phyloP scores from a whole-genome alignment of 1,284 basidiomycete species.

The Stygiomarasmius scandens region DNA sequence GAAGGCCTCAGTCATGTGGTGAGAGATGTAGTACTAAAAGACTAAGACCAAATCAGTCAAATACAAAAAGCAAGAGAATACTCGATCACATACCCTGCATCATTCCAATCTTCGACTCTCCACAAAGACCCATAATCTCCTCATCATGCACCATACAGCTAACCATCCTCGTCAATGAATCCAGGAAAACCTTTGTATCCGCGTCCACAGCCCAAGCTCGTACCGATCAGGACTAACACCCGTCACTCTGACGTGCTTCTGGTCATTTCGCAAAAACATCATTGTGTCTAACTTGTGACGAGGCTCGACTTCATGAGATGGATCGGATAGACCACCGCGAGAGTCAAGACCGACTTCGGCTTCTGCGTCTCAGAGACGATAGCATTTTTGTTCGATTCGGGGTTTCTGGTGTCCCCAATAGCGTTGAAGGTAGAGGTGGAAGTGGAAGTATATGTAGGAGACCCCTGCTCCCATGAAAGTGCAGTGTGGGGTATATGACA shows the following conservation, averaged over 20 bases:
- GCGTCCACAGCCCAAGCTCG: slow-evolving; percentile 97
- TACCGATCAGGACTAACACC: slow-evolving; percentile 97
- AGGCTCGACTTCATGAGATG: too few species aligned
- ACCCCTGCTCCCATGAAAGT: too few species aligned
- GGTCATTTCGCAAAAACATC: slow-evolving; percentile 69
- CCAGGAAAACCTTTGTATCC: slow-evolving; percentile 97
- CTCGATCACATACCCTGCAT: slow-evolving; percentile 80
- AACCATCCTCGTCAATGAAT: slow-evolving; percentile 89
- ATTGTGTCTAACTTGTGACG: too few species aligned
- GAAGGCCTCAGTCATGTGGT: slow-evolving; percentile 98
- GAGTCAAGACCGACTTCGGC: slow-evolving; percentile 96
- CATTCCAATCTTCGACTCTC: slow-evolving; percentile 99
- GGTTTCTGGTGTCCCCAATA: too few species aligned
- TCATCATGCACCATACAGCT: slow-evolving; percentile 95
- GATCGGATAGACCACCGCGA: too few species aligned
- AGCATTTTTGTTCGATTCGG: too few species aligned
- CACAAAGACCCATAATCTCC: slow-evolving; percentile 98
- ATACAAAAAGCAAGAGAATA: slow-evolving; percentile 9
- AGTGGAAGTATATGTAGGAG: too few species aligned
- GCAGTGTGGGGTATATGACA: slow-evolving; percentile 79
- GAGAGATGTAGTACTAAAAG: slow-evolving; percentile 99
- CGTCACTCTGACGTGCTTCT: slow-evolving; percentile 75
- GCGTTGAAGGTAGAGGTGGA: too few species aligned
- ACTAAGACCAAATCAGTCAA: slow-evolving; percentile 51
- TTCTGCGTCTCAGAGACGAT: too few species aligned